Evolutionary conservation across 768 basidiomycete genomes (phyloP).

Genomic region (Multifurca ochricompacta): DNA sequence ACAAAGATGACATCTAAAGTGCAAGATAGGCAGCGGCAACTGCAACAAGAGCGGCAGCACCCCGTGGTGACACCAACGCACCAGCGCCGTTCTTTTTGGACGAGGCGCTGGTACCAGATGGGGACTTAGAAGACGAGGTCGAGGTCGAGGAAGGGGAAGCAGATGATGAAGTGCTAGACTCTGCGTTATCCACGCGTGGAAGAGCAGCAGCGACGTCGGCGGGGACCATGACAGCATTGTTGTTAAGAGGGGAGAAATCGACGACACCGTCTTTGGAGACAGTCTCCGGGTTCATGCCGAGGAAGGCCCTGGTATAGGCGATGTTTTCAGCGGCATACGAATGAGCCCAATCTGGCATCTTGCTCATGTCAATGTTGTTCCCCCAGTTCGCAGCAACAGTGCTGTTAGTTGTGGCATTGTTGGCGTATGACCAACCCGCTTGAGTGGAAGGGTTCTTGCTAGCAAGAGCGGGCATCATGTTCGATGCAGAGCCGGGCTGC

Average conservation of each 20-base stretch:
- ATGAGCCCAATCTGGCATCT: conserved; percentile 50
- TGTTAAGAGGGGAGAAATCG: conserved; percentile 37
- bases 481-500: conserved; percentile 40
- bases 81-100: conserved; percentile 37
- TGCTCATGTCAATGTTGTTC: conserved; percentile 47
- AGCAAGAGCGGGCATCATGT: conserved; percentile 41
- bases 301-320: conserved; percentile 37
- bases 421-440: conserved; percentile 47
- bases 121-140: no score
- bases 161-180: conserved; percentile 23
- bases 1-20: conserved; percentile 30
- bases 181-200: conserved; percentile 27
- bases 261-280: conserved; percentile 43
- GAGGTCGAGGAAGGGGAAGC: conserved; percentile 18
- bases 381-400: conserved; percentile 51
- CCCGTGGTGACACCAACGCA: conserved; percentile 40
- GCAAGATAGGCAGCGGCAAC: conserved; percentile 37
- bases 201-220: conserved; percentile 45
- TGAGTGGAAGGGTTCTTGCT: conserved; percentile 42
- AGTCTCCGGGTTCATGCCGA: conserved; percentile 45
- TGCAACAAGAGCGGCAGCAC: conserved; percentile 42
- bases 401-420: conserved; percentile 41
- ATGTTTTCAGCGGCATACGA: conserved; percentile 49
- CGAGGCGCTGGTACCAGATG: conserved; percentile 15
- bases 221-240: conserved; percentile 52